These are phyloP conservation scores for Candida quercuum DNA, from an alignment of 805 yeast species.

Conservation along the genomic window DNA sequence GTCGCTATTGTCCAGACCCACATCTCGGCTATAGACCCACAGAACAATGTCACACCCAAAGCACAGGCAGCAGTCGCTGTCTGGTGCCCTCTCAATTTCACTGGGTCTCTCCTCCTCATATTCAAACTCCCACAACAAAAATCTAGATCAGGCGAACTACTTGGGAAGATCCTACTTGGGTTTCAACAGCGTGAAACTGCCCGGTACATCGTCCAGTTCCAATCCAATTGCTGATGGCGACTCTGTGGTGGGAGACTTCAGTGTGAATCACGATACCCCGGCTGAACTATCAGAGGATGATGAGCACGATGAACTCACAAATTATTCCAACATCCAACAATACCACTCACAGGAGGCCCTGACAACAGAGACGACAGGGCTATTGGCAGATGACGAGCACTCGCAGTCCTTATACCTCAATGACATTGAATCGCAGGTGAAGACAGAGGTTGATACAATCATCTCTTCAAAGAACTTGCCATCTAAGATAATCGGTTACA, in stretches of 20 bases:
- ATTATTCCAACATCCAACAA: no score
- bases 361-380: not conserved
- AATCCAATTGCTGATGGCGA: not conserved
- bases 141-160: constrained; percentile 8
- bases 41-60: constrained; percentile 4
- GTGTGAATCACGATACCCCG: no score
- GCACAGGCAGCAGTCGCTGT: constrained; percentile 15
- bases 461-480: constrained; percentile 1
- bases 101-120: constrained; percentile 22
- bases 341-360: no score
- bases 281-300: constrained; percentile 55
- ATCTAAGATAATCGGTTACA: constrained; percentile 18
- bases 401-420: not conserved
- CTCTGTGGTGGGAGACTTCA: not conserved
- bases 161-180: constrained; percentile 26
- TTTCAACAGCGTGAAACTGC: constrained; percentile 4
- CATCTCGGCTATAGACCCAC: no score
- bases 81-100: constrained; percentile 22
- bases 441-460: no score
- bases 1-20: no score
- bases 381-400: not conserved
- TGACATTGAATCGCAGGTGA: constrained; percentile 8
- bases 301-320: not conserved
- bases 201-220: not conserved
- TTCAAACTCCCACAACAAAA: constrained; percentile 7